These are phyloP conservation scores for Gliomastix tumulicola DNA, from an alignment of 2,329 filamentous ascomycete genomes.

Conservation along the genomic window DNA sequence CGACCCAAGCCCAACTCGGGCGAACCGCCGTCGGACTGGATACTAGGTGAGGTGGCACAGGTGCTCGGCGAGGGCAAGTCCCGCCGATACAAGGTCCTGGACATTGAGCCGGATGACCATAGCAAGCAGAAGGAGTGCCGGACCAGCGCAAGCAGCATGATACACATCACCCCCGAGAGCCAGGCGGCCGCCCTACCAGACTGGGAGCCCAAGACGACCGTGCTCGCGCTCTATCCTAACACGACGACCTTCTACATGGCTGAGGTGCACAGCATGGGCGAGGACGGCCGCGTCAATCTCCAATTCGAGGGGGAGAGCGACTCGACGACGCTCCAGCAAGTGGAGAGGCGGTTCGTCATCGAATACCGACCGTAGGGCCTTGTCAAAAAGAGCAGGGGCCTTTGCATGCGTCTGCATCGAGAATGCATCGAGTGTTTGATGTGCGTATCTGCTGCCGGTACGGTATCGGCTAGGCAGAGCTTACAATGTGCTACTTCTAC, in stretches of 20 bases:
- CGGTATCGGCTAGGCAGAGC: too few relatives aligned
- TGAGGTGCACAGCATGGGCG: constrained; percentile 66
- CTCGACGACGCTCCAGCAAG: constrained; percentile 64
- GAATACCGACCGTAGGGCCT: constrained; percentile 59
- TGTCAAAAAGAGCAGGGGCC: too few relatives aligned
- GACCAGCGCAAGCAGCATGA: constrained; percentile 68
- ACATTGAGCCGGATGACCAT: constrained; percentile 68
- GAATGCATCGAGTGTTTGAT: too few relatives aligned
- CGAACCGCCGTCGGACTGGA: constrained; percentile 53
- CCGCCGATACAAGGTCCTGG: constrained; percentile 71
- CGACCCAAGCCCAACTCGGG: constrained; percentile 47
- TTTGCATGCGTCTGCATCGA: too few relatives aligned
- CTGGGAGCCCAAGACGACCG: constrained; percentile 61
- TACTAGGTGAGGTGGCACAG: constrained; percentile 70
- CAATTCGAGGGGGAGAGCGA: constrained; percentile 78
- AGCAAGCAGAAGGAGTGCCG: constrained; percentile 63
- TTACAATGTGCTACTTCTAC: too few relatives aligned
- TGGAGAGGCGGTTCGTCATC: constrained; percentile 69
- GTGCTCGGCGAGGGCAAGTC: constrained; percentile 72
- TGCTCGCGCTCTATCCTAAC: constrained; percentile 73
- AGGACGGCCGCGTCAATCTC: constrained; percentile 50
- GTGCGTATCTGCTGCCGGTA: too few relatives aligned
- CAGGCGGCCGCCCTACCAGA: constrained; percentile 45
- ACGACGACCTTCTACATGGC: constrained; percentile 84
- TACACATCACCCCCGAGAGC: constrained; percentile 58